Base-by-base conservation (phyloP, 345 rosid species). In the Syzygium aromaticum region DNA sequence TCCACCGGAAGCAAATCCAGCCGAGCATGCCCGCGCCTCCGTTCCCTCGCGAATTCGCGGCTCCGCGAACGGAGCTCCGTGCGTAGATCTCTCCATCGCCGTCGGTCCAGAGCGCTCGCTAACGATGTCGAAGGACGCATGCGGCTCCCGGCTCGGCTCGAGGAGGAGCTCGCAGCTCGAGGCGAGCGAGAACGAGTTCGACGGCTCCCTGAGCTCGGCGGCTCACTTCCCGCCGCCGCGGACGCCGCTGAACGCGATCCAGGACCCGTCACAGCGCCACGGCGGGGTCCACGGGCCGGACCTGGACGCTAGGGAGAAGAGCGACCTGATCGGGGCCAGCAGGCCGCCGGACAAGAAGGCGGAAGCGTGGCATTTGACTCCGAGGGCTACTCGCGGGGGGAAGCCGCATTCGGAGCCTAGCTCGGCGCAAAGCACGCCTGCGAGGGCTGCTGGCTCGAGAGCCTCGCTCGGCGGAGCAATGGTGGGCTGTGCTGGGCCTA, bases 371-470 rank as follows among this genome's bases (percentile, higher is more conserved):
- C 87, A 88, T 64, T 91, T 86, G 53, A 92, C 94, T 56, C 93
- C 95, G n/a, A 94, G 88, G 92, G 84, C 84, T 82, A 89, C 86
- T 33, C 95, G 94, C 52, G 91, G 91, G 38, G 95, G 91, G 5
- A 95, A 91, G 90, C 77, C 89, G 52, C 91, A 92, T 52, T 91
- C 94, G 8, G 99, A 96, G 92, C 93, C 95, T 3, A 93, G 89
- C 91, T 95, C 98, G 40, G 93, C 92, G 3, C 97, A 94, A 88
- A 97, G 92, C 90, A 94, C 96, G 25, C 98, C 97, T 1, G 93
- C 94, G 46, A 94, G 95, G 94, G 92, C 49, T 73, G 21, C 88
- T 57, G 88, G 92, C 84, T 89, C 95, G 27, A 92, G 96, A 89
- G 89, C 90, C 86, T 93, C 97, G 46, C 88, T 95, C 14, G 96